phyloP scores from a whole-genome alignment of 1,284 basidiomycete genomes.

The Trametes pubescens region DNA sequence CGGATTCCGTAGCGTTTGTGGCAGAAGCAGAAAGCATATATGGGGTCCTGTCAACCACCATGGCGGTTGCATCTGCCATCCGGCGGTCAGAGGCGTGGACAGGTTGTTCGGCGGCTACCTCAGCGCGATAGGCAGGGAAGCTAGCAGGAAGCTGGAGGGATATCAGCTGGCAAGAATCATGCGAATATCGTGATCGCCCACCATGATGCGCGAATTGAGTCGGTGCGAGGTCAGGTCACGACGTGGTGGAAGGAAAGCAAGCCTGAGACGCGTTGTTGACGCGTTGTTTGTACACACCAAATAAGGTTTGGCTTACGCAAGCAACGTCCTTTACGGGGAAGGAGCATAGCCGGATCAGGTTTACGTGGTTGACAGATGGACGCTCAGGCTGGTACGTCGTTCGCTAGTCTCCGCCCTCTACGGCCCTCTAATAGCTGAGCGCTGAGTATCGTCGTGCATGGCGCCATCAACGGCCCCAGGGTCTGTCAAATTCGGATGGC shows the following conservation, averaged over 20 bases:
- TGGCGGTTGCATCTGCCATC: slow-evolving; percentile 2
- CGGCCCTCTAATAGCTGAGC: too few relatives aligned
- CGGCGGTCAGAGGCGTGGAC: background rate
- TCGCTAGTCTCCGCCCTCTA: too few relatives aligned
- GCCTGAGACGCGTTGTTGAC: slow-evolving; percentile 23
- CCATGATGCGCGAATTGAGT: background rate
- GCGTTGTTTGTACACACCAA: slow-evolving; percentile 21
- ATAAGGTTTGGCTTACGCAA: slow-evolving; percentile 3
- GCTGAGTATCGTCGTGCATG: too few relatives aligned
- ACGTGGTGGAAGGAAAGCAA: background rate
- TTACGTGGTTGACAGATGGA: too few relatives aligned
- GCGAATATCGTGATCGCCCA: background rate
- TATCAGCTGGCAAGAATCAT: background rate
- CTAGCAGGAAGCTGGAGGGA: background rate
- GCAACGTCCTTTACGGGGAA: background rate
- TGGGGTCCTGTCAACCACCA: background rate
- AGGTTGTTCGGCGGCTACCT: too few relatives aligned
- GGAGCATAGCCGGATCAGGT: slow-evolving; percentile 1
- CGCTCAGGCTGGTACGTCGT: too few relatives aligned
- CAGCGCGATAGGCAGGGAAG: background rate
- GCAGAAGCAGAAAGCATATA: slow-evolving; percentile 2
- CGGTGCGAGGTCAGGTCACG: background rate
- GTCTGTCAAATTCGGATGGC: too few relatives aligned
- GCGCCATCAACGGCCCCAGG: too few relatives aligned
- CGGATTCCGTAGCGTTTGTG: background rate